A percentile compares a stretch with the other conserved stretches of the same genome.
Evolutionary conservation across 2,329 filamentous ascomycete species (phyloP).

Genomic region (Sordariomycetes sp.): DNA sequence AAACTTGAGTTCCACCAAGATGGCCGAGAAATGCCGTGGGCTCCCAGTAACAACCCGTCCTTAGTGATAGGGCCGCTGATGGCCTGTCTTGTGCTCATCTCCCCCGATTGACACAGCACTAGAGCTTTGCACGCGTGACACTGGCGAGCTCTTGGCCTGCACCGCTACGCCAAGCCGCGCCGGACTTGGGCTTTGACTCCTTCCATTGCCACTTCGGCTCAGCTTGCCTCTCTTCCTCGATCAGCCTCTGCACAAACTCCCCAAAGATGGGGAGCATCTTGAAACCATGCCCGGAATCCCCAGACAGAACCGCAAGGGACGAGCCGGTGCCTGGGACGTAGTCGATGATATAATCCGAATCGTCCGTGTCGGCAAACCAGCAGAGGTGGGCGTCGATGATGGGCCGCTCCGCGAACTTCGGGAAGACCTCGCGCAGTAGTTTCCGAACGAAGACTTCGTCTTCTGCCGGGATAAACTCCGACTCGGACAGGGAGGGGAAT

Average conservation of each 20-base stretch:
- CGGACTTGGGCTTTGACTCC: neutral
- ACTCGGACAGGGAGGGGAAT: neutral
- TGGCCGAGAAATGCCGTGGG: too few relatives aligned
- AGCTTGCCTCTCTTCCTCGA: conserved; percentile 8
- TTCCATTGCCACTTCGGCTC: conserved; percentile 12
- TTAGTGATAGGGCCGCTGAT: too few relatives aligned
- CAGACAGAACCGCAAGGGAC: conserved; percentile 11
- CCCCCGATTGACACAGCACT: neutral
- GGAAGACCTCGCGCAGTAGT: conserved; percentile 11
- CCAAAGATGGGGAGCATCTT: conserved; percentile 17
- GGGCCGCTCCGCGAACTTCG: conserved; percentile 13
- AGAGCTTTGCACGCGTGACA: neutral
- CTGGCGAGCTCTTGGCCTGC: neutral
- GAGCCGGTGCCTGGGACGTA: conserved; percentile 9
- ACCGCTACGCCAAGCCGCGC: neutral
- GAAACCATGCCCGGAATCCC: conserved; percentile 15
- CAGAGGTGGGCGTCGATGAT: conserved; percentile 14
- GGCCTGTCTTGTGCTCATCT: too few relatives aligned
- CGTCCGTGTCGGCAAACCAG: conserved; percentile 21
- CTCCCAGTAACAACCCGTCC: too few relatives aligned
- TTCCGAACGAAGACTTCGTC: conserved; percentile 5
- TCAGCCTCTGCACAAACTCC: conserved; percentile 11
- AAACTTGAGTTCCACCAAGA: too few relatives aligned
- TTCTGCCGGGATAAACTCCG: conserved; percentile 9
- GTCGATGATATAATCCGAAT: conserved; percentile 21